Conservation (phyloP, 2,329 filamentous ascomycete species). For the Trichoderma sp. region DNA sequence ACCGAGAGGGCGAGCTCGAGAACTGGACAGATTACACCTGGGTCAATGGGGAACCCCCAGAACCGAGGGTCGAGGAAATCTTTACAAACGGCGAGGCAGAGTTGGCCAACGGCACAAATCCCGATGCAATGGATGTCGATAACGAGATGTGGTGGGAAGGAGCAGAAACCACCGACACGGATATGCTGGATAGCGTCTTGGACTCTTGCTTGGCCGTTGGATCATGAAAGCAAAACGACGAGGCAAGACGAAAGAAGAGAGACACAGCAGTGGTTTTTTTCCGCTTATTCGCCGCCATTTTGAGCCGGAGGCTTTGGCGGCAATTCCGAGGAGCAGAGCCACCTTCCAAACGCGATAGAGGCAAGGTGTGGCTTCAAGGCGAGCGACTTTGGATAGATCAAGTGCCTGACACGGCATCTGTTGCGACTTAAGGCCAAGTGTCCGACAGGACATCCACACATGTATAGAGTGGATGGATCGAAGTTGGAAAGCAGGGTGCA, state of each 20-base stretch:
- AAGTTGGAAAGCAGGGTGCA: constrained; percentile 5
- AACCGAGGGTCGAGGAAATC: constrained; percentile 35
- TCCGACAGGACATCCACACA: constrained; percentile 18
- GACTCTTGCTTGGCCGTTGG: constrained; percentile 58
- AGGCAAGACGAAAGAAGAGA: not conserved
- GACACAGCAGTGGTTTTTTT: not conserved
- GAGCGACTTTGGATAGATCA: constrained; percentile 28
- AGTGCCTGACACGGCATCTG: constrained; percentile 19
- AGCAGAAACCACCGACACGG: constrained; percentile 53
- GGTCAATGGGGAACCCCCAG: constrained; percentile 45
- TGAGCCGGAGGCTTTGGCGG: constrained; percentile 7
- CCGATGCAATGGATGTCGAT: constrained; percentile 64
- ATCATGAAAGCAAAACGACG: constrained; percentile 35
- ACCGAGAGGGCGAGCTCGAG: constrained; percentile 76
- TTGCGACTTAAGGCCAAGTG: not conserved
- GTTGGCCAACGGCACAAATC: constrained; percentile 51
- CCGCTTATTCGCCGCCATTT: constrained; percentile 2
- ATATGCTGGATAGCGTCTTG: constrained; percentile 58
- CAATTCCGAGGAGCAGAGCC: constrained; percentile 6
- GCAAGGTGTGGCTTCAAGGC: not conserved
- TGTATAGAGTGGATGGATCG: constrained; percentile 24
- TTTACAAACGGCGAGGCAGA: constrained; percentile 44
- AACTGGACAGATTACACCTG: constrained; percentile 64
- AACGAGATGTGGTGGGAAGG: constrained; percentile 65
- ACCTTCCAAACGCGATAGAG: constrained; percentile 14